Evolutionary conservation across 2,329 filamentous ascomycete species (phyloP).

Genomic region (Zymoseptoria pseudotritici): DNA sequence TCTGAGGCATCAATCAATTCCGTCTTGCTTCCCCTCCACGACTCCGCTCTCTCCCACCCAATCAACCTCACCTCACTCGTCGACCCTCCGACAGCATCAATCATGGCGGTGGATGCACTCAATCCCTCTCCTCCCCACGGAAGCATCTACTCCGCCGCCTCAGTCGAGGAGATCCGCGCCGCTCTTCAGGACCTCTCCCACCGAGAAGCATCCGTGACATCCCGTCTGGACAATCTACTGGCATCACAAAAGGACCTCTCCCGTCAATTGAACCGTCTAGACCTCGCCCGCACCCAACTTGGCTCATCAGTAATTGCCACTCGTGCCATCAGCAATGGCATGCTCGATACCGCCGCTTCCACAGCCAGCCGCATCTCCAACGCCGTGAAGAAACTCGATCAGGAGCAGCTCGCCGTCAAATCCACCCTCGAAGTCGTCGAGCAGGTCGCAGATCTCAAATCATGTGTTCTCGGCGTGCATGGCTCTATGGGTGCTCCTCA

Average conservation of each 20-base stretch:
- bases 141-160: conserved; percentile 60
- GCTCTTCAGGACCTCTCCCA: conserved; percentile 67
- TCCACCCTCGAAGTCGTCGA: conserved; percentile 87
- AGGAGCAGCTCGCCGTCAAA: conserved; percentile 86
- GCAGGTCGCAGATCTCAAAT: conserved; percentile 93
- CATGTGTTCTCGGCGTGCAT: conserved; percentile 87
- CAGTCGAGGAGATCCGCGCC: conserved; percentile 70
- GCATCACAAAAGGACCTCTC: conserved; percentile 79
- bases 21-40: no score
- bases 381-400: conserved; percentile 78
- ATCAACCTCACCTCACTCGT: not conserved
- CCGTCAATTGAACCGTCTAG: conserved; percentile 77
- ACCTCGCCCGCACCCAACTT: conserved; percentile 80
- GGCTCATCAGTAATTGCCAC: conserved; percentile 80
- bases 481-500: conserved; percentile 96
- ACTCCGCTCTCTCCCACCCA: not conserved
- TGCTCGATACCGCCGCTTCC: conserved; percentile 77
- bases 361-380: conserved; percentile 80
- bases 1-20: not conserved
- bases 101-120: not conserved
- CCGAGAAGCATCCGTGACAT: conserved; percentile 67
- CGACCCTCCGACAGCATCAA: not conserved
- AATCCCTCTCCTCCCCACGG: not conserved
- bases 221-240: conserved; percentile 67
- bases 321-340: conserved; percentile 76